Evolutionary conservation across 176 grass and related monocot genomes (phyloP), one percentile per base, ranked within the genome.

Genomic region (Zoysia japonica): DNA sequence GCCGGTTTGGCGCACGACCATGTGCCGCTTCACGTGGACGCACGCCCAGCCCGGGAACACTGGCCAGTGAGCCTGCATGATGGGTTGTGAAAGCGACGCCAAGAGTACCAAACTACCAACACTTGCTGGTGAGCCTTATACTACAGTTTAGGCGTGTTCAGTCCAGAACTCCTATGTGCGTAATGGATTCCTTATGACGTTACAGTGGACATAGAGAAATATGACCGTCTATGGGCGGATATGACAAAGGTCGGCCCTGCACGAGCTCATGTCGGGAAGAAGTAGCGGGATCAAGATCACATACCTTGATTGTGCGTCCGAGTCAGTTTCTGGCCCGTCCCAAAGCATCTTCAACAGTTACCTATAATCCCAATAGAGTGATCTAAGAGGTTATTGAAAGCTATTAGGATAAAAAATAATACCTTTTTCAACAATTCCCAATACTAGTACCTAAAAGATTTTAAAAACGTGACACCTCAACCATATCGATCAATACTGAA

Each of bases 11-110:
- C 8, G 14, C 41, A 60, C 11, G n/a, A 3, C 39, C 82, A 85
- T 78, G 75, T 85, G 83, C 83, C 3, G 12, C 75, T 78, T 81
- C 78, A 86, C 71, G 53, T 80, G 84, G 70, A 13, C 59, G 54
- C 8, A 57, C 50, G 76, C 12, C 19, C 40, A 7, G 3, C 6
- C 48, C 2, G 48, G 19, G 16, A 79, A 67, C 61, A 79, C 42
- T 45, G 1, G 75, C 75, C 53, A 37, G 47, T 72, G 67, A 81
- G 14, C 50, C 20, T 51, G n/a, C 14, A 17, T 14, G 3, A 37
- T 36, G 3, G 72, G 60, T 4, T 36, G 35, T 7, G 55, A n/a
- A 8, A 43, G 36, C 71, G 17, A 67, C 19, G 41, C 15, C 17
- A 41, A 3, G 4, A 11, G 13, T 16, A 66, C 12, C 37, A 41